Base-by-base conservation (phyloP, 495 filamentous ascomycete species). In the Penicillium tannophilum region DNA sequence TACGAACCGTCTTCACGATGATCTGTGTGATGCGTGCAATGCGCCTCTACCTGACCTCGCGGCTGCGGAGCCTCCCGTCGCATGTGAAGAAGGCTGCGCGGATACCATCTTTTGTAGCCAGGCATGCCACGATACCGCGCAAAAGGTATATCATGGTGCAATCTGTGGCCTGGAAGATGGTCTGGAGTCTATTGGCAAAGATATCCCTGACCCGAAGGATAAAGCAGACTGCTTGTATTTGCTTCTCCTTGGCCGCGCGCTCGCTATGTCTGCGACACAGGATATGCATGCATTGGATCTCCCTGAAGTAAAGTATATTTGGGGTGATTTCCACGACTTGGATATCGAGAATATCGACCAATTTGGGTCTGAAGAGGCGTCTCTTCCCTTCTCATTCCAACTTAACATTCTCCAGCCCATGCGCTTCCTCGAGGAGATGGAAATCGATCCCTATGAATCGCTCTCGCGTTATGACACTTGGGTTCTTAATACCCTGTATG, bases 401-500 rank as follows among this genome's bases (percentile, higher is more conserved):
- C 84, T 87, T 61, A 93, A 93, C 62, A 87, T 98, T 63, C 83
- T 91, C 47, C 83, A 83, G 19, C 93, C 93, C 0, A 84, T 92
- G 24, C 90, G 96, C 59, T 78, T 97, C 16, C 82, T 98, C 12
- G 88, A 92, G 65, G 92, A 92, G 71, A 93, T 98, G 89, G 90
- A 90, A 54, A 79, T 96, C 11, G 87, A 97, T 65, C 90, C 92
- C 46, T 98, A 91, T 76, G 77, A 79, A 17, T 76, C 81, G 2
- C 77, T 88, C 30, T 72, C 70, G 0, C 66, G 77, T 16, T 89
- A 91, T 71, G 93, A 97, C 59, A 78, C 88, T n/a, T 98, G 94
- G 94, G 84, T 97, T 8, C 81, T 95, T 65, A 96, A 97, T 71
- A 97, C 93, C 0, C 81, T 96, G 6, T 94, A 92, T 72, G 85